A percentile compares a stretch with the other conserved stretches of the same genome.
Evolutionary conservation across 306 rosid species (phyloP).

Genomic region (apple (Malus domestica)): DNA sequence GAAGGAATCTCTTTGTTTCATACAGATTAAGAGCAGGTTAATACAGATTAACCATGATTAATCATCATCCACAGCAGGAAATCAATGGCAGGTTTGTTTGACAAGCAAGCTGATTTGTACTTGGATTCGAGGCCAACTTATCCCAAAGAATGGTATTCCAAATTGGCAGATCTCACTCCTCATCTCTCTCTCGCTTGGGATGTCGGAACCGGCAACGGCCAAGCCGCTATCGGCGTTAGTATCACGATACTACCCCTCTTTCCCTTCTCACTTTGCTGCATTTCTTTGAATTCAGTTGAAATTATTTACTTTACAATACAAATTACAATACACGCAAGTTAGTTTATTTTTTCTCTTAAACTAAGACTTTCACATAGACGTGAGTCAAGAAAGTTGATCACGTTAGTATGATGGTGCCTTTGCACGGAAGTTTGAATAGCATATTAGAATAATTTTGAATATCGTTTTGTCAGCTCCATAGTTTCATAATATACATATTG

Average conservation of each 20-base stretch:
- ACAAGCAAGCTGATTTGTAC: conserved; percentile 18
- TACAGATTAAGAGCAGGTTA: background rate
- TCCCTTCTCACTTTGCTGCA: background rate
- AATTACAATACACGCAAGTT: too few relatives aligned
- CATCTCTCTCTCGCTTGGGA: conserved; percentile 28
- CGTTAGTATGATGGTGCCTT: too few relatives aligned
- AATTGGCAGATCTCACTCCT: conserved; percentile 31
- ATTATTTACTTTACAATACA: too few relatives aligned
- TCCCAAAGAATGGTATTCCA: conserved; percentile 30
- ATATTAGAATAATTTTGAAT: too few relatives aligned
- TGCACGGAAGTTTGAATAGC: too few relatives aligned
- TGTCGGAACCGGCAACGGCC: conserved; percentile 36
- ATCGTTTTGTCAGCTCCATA: too few relatives aligned
- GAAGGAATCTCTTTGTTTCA: background rate
- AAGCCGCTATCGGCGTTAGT: conserved; percentile 28
- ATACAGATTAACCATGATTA: too few relatives aligned
- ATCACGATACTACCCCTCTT: too few relatives aligned
- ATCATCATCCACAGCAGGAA: background rate
- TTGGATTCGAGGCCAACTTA: conserved; percentile 24
- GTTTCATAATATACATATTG: too few relatives aligned
- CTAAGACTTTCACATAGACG: too few relatives aligned
- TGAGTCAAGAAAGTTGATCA: too few relatives aligned
- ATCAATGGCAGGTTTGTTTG: conserved; percentile 27
- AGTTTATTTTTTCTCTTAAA: too few relatives aligned
- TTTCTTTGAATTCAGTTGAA: background rate